Percentiles rank a stretch among this genome's conserved stretches.
Conservation (phyloP, 2,329 filamentous ascomycete species). For the Sclerotinia subarctica region DNA sequence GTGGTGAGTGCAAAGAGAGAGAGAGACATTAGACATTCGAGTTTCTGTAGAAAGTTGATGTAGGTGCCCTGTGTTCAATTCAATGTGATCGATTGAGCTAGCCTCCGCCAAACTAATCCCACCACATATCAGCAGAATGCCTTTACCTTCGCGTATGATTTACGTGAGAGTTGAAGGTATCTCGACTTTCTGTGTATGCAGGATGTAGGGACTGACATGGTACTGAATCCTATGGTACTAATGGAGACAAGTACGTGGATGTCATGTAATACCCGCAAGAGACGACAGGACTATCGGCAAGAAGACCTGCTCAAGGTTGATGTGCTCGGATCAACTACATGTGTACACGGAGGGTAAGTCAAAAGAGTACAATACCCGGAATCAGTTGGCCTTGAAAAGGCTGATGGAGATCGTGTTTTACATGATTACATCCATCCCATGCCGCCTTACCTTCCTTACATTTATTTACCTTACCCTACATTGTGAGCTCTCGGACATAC, state of each 20-base stretch:
- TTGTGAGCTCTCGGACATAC: neutral
- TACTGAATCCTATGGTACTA: neutral
- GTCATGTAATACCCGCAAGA: neutral
- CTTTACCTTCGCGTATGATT: neutral
- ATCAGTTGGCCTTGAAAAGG: constrained; percentile 19
- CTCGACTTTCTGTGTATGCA: neutral
- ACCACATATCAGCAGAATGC: neutral
- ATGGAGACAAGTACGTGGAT: neutral
- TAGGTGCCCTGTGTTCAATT: neutral
- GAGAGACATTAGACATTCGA: neutral
- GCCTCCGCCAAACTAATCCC: neutral
- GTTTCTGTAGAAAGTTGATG: neutral
- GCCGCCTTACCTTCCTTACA: neutral
- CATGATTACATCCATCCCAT: neutral
- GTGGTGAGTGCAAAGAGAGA: neutral
- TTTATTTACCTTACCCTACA: neutral
- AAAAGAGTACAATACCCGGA: neutral
- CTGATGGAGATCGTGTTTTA: constrained; percentile 16
- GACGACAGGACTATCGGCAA: neutral
- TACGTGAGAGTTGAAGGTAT: neutral
- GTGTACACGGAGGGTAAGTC: neutral
- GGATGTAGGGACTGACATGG: neutral
- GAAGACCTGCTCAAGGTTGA: neutral
- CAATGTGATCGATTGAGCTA: neutral
- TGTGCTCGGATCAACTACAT: neutral